These are phyloP conservation scores for Candida tibetensis DNA, from an alignment of 805 yeast species.

Conservation along the genomic window DNA sequence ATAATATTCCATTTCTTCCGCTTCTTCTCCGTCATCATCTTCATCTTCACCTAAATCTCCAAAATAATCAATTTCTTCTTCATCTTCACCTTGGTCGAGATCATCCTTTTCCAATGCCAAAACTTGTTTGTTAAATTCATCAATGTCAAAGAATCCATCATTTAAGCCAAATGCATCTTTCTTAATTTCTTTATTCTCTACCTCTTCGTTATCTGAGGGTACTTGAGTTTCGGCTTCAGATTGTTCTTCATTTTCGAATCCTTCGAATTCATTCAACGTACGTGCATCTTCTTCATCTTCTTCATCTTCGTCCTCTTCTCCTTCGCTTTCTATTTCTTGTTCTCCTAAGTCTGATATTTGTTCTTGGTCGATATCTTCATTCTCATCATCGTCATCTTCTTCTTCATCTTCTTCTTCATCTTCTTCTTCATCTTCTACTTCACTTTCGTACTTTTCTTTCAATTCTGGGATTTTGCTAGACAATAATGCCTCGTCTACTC, in stretches of 20 bases:
- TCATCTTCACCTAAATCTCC: constrained; percentile 52
- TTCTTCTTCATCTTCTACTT: constrained; percentile 15
- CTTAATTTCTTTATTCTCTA: constrained; percentile 7
- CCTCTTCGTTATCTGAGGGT: constrained; percentile 8
- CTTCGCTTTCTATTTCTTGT: constrained; percentile 17
- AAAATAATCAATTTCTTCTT: constrained; percentile 42
- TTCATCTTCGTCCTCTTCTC: constrained; percentile 22
- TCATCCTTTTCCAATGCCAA: constrained; percentile 57
- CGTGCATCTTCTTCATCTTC: constrained; percentile 20
- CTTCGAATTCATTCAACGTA: constrained; percentile 16
- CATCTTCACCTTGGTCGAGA: constrained; percentile 36
- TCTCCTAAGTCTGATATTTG: no score
- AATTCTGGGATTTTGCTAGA: constrained; percentile 54
- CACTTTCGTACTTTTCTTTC: constrained; percentile 24
- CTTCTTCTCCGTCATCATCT: constrained; percentile 31
- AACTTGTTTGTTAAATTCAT: constrained; percentile 77
- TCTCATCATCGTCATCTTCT: constrained; percentile 10
- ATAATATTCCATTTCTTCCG: constrained; percentile 50
- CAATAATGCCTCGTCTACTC: constrained; percentile 63
- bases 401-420: constrained; percentile 20
- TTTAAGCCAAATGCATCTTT: constrained; percentile 67
- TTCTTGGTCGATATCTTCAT: constrained; percentile 23
- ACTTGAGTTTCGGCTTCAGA: constrained; percentile 17
- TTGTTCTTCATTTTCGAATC: constrained; percentile 10
- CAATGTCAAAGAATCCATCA: constrained; percentile 81